A percentile compares a stretch with the other conserved stretches of the same genome.
Conservation (phyloP, 2,329 filamentous ascomycete genomes). For the Trichoderma asperellum region DNA sequence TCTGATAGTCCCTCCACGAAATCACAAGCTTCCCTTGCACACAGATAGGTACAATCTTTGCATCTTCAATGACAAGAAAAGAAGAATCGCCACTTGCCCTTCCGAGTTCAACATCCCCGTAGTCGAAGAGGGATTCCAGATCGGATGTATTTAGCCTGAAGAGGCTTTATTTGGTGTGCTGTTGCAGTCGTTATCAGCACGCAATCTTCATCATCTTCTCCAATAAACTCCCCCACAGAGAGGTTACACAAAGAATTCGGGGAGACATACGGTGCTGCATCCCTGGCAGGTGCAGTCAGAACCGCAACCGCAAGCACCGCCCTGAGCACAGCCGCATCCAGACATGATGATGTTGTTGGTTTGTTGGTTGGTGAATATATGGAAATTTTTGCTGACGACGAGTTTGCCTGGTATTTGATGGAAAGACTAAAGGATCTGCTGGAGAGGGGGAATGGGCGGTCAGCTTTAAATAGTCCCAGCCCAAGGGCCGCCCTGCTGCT, state of each 20-base stretch:
- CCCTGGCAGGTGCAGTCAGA: constrained; percentile 47
- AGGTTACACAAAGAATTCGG: constrained; percentile 44
- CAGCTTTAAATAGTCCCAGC: constrained; percentile 13
- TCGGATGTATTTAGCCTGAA: neutral
- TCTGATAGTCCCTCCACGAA: neutral
- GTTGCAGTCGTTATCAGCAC: neutral
- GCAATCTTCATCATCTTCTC: neutral
- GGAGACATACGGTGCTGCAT: constrained; percentile 36
- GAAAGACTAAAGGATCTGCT: neutral
- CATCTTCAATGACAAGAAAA: neutral
- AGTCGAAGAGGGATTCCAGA: neutral
- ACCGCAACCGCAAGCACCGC: constrained; percentile 50
- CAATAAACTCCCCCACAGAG: neutral
- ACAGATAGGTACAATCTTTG: neutral
- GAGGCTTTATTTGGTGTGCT: neutral
- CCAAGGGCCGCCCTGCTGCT: neutral
- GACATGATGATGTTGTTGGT: constrained; percentile 44
- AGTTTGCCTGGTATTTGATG: neutral
- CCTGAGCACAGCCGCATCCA: constrained; percentile 48
- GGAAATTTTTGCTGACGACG: neutral
- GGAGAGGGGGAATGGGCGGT: constrained; percentile 15
- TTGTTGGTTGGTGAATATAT: neutral
- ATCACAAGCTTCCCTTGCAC: neutral
- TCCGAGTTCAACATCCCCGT: neutral
- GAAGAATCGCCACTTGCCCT: neutral